Base-by-base conservation (phyloP, 352 stramenopile genomes). In the Pythium utonaiense region DNA sequence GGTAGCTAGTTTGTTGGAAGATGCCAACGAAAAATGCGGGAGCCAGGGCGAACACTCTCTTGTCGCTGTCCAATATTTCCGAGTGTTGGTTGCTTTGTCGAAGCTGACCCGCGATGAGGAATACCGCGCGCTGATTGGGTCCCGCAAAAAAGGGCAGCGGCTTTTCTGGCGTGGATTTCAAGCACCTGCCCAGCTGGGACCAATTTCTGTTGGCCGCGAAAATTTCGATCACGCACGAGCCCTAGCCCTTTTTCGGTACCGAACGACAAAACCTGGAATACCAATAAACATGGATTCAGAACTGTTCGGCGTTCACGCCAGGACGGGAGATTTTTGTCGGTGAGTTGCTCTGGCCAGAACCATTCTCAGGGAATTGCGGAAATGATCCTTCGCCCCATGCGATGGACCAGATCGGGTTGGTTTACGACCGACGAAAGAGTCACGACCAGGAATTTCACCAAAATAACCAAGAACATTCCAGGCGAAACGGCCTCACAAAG, bases 1-100 rank as follows among this genome's bases (percentile, higher is more conserved):
- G 17, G 41, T 40, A 5, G 17, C n/a, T 47, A 36, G 38, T 7
- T 22, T 31, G 31, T 60, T 70, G 51, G 58, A 72, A 70, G 36
- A 44, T 44, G 12, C 12, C 36, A 22, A 44, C 36, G 36, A 44
- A 44, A 44, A 44, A 44, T 22, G n/a, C 36, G 4, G 16, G 36
- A 44, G 36, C 36, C 36, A 44, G 36, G 16, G 7, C 36, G 16
- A 21, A 44, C 36, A 21, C 36, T 22, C 36, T 44, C 28, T 40
- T 40, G 33, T 40, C 9, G 33, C 33, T 40, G 36, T 5, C 36
- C 36, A 44, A 44, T 44, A 44, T 44, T 44, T 44, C 16, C 36
- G 36, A 44, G 36, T 44, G 36, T 44, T 44, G 36, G 36, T 44
- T 44, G 36, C 12, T 44, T 44, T n/a, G 36, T 44, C 36, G 36